Evolutionary conservation across 495 filamentous ascomycete species (phyloP).

Genomic region (Aspergillus bertholletiae): DNA sequence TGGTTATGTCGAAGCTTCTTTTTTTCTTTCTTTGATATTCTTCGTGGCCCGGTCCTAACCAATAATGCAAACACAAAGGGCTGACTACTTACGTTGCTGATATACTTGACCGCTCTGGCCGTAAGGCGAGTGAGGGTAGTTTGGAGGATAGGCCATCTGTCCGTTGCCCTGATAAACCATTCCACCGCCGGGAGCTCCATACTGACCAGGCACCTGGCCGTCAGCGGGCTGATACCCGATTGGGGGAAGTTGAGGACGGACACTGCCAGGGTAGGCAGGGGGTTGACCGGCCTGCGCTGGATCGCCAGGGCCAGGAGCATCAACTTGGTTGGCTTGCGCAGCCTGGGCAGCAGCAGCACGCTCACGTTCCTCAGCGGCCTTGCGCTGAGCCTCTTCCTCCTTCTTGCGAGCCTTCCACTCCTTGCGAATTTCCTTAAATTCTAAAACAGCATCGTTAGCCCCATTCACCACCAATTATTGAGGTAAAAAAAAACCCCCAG

Average conservation of each 20-base stretch:
- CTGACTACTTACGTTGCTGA: slow-evolving; percentile 63
- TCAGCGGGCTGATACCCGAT: slow-evolving; percentile 76
- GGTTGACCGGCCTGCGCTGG: slow-evolving; percentile 54
- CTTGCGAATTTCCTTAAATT: slow-evolving; percentile 99
- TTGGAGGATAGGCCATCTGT: slow-evolving; percentile 64
- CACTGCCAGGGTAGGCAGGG: slow-evolving; percentile 53
- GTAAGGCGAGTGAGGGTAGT: slow-evolving; percentile 76
- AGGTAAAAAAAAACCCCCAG: not conserved
- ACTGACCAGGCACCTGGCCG: slow-evolving; percentile 60
- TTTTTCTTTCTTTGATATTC: slow-evolving; percentile 5
- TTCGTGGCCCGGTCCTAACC: slow-evolving; percentile 17
- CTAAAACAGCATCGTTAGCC: slow-evolving; percentile 41
- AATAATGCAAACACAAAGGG: slow-evolving; percentile 30
- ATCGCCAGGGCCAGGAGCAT: slow-evolving; percentile 52
- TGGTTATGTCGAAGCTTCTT: slow-evolving; percentile 16
- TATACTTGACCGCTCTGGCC: slow-evolving; percentile 71
- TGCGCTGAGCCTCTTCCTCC: slow-evolving; percentile 89
- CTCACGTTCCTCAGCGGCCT: slow-evolving; percentile 85
- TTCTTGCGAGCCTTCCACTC: slow-evolving; percentile 99
- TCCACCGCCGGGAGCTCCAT: slow-evolving; percentile 56
- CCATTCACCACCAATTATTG: not conserved
- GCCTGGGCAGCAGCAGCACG: slow-evolving; percentile 60
- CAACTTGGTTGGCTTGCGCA: slow-evolving; percentile 50
- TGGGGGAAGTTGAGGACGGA: slow-evolving; percentile 74
- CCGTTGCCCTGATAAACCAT: slow-evolving; percentile 60